phyloP scores from a whole-genome alignment of 228 moss, liverwort and hornwort genomes.

The Sphagnum fallax region DNA sequence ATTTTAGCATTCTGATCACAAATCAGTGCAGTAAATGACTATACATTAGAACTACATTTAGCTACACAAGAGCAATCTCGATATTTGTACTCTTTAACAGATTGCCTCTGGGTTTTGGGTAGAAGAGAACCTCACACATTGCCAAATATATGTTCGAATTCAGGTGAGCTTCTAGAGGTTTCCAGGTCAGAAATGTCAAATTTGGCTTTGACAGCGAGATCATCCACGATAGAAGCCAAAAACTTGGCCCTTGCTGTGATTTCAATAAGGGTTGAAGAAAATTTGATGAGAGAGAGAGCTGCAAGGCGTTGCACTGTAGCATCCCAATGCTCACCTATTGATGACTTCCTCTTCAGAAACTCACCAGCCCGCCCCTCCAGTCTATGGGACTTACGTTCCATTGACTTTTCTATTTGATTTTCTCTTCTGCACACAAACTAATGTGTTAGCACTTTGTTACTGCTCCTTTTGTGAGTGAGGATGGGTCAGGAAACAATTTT shows the following conservation, averaged over 20 bases:
- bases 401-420: conserved; percentile 9
- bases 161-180: conserved; percentile 26
- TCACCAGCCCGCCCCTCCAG: conserved; percentile 32
- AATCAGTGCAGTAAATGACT: too few relatives aligned
- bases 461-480: too few relatives aligned
- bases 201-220: conserved; percentile 49
- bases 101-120: not conserved
- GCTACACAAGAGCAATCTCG: not conserved
- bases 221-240: conserved; percentile 51
- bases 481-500: too few relatives aligned
- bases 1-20: too few relatives aligned
- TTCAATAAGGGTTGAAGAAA: conserved; percentile 78
- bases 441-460: too few relatives aligned
- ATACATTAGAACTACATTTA: not conserved
- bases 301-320: conserved; percentile 57
- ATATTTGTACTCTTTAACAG: not conserved
- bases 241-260: conserved; percentile 73
- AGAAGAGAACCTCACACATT: conserved; percentile 13
- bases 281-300: conserved; percentile 77
- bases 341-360: conserved; percentile 34
- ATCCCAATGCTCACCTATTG: conserved; percentile 42
- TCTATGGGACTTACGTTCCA: conserved; percentile 19
- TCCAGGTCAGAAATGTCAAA: conserved; percentile 28
- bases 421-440: not conserved
- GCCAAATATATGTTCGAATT: conserved; percentile 26